Evolutionary conservation across 148 eudicot genomes (phyloP).

Genomic region (Oxyria digyna): DNA sequence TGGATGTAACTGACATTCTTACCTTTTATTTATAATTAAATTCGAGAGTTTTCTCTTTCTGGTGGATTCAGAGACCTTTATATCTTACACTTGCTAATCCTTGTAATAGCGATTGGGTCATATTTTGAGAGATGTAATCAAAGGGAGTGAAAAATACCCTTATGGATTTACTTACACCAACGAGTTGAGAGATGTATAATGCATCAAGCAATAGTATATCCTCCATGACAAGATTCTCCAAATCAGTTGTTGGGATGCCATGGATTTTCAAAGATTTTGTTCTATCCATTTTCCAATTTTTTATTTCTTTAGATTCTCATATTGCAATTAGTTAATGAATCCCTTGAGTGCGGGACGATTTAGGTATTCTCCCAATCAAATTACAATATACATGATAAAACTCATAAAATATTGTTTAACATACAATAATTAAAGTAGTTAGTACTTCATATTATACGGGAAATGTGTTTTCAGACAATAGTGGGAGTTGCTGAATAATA

Average conservation of each 20-base stretch:
- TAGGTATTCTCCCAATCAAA: background rate
- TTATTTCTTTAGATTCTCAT: background rate
- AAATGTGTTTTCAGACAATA: too few relatives aligned
- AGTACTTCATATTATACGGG: too few relatives aligned
- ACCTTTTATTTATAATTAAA: too few relatives aligned
- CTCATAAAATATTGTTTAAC: too few relatives aligned
- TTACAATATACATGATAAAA: background rate
- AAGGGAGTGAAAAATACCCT: background rate
- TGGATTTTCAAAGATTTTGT: background rate
- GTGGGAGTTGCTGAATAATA: too few relatives aligned
- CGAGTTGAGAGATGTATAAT: background rate
- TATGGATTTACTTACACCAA: background rate
- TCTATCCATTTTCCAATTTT: background rate
- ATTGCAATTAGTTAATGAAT: background rate
- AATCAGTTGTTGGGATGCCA: constrained; percentile 5
- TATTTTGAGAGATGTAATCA: too few relatives aligned
- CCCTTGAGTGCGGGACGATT: background rate
- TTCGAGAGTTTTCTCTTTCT: too few relatives aligned
- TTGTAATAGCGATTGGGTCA: too few relatives aligned
- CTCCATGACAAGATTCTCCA: background rate
- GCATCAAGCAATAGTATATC: background rate
- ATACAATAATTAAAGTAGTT: too few relatives aligned
- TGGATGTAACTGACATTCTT: too few relatives aligned
- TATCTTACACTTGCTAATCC: too few relatives aligned
- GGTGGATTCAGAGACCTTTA: too few relatives aligned